A percentile compares a stretch with the other conserved stretches of the same genome.
These are phyloP conservation scores for Paramecium tetraurelia DNA, from an alignment of 73 alveolate genomes.

Conservation along the genomic window DNA sequence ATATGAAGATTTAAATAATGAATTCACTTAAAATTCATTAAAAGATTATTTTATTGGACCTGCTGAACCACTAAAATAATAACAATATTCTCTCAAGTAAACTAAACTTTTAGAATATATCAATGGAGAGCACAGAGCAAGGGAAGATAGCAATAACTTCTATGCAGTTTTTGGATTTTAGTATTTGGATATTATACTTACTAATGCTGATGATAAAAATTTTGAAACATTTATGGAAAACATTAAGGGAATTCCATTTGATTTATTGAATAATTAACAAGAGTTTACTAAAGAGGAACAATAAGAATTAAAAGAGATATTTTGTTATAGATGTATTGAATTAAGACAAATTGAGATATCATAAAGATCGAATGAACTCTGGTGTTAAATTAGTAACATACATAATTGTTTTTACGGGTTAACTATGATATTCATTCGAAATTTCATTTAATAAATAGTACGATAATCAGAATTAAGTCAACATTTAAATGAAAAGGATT, in stretches of 20 bases:
- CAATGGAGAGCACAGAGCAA: background rate
- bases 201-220: background rate
- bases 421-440: background rate
- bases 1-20: background rate
- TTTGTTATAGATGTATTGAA: background rate
- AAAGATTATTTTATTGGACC: background rate
- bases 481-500: background rate
- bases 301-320: background rate
- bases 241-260: slow-evolving; percentile 6
- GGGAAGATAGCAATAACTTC: background rate
- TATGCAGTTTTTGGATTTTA: background rate
- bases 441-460: background rate
- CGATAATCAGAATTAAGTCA: background rate
- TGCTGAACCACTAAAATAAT: background rate
- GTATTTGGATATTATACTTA: background rate
- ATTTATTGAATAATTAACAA: background rate
- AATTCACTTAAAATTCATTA: background rate
- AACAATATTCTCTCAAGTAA: background rate
- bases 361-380: background rate
- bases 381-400: background rate
- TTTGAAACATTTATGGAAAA: slow-evolving; percentile 21
- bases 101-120: background rate
- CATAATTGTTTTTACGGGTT: background rate
- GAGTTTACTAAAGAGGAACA: background rate
- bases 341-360: background rate